phyloP scores from a whole-genome alignment of 305 asterid species.

The Fraxinus platypoda region DNA sequence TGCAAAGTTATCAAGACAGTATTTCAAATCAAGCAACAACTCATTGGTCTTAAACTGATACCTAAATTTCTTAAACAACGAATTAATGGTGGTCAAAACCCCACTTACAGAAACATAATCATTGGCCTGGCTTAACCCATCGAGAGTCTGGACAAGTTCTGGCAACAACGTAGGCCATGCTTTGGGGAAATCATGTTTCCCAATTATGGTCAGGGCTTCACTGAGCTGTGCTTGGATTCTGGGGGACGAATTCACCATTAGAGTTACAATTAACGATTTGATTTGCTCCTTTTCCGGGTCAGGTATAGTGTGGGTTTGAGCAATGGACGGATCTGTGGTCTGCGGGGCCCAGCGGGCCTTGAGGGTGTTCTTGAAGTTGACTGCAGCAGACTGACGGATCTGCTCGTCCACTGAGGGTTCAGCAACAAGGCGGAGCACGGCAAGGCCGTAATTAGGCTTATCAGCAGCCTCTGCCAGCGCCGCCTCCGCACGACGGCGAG shows the following conservation, averaged over 20 bases:
- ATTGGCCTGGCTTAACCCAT: constrained; percentile 51
- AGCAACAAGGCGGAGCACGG: constrained; percentile 85
- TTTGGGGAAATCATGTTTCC: constrained; percentile 79
- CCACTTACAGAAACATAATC: constrained; percentile 85
- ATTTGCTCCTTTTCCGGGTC: constrained; percentile 77
- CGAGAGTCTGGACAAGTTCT: constrained; percentile 62
- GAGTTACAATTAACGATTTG: constrained; percentile 59
- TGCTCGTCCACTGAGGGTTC: constrained; percentile 76
- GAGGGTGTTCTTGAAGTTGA: constrained; percentile 80
- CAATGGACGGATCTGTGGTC: constrained; percentile 26
- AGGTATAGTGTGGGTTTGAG: constrained; percentile 27
- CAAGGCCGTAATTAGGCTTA: constrained; percentile 65
- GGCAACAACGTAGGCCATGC: constrained; percentile 78
- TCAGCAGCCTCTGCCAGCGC: constrained; percentile 63
- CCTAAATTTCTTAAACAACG: constrained; percentile 73
- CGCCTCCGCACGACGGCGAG: constrained; percentile 75
- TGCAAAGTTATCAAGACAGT: constrained; percentile 81
- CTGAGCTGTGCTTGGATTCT: constrained; percentile 77
- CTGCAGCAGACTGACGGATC: constrained; percentile 91
- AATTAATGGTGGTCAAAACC: constrained; percentile 61
- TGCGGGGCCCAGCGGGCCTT: constrained; percentile 59
- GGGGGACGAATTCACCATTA: constrained; percentile 62
- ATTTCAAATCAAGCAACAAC: constrained; percentile 70
- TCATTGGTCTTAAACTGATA: constrained; percentile 65
- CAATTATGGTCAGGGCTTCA: constrained; percentile 80